These are phyloP conservation scores for Ramaria sp. DNA, from an alignment of 768 basidiomycete species.

Conservation along the genomic window DNA sequence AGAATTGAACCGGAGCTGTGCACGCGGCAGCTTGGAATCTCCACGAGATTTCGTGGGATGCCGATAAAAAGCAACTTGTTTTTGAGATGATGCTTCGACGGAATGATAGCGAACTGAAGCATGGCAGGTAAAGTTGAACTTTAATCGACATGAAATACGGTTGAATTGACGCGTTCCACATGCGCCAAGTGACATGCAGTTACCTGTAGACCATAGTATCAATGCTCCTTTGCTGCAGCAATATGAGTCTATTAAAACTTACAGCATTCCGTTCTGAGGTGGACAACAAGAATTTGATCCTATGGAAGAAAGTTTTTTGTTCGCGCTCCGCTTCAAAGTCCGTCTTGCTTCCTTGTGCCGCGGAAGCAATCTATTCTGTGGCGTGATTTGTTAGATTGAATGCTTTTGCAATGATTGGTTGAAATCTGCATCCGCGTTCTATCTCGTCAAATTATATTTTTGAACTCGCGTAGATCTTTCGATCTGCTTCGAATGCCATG, in stretches of 20 bases:
- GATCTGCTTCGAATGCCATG: too few relatives aligned
- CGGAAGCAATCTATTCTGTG: too few relatives aligned
- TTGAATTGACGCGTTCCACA: constrained; percentile 6
- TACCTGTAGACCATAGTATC: neutral
- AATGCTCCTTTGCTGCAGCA: neutral
- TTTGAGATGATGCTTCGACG: neutral
- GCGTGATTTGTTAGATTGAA: too few relatives aligned
- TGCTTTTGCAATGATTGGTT: too few relatives aligned
- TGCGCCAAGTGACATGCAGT: constrained; percentile 10
- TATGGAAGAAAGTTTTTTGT: neutral
- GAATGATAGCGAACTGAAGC: neutral
- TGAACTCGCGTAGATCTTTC: too few relatives aligned
- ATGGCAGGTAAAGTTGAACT: neutral
- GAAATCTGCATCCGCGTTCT: too few relatives aligned
- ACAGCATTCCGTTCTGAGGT: constrained; percentile 3
- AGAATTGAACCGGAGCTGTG: neutral
- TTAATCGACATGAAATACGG: neutral
- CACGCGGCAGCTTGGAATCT: neutral
- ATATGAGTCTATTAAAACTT: neutral
- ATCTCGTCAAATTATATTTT: too few relatives aligned
- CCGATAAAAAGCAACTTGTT: neutral
- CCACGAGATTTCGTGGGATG: neutral
- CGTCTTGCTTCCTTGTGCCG: too few relatives aligned
- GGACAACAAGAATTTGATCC: neutral
- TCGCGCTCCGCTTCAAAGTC: neutral